phyloP scores from a whole-genome alignment of 208 protist genomes.

The Vickermania ingenoplastis region DNA sequence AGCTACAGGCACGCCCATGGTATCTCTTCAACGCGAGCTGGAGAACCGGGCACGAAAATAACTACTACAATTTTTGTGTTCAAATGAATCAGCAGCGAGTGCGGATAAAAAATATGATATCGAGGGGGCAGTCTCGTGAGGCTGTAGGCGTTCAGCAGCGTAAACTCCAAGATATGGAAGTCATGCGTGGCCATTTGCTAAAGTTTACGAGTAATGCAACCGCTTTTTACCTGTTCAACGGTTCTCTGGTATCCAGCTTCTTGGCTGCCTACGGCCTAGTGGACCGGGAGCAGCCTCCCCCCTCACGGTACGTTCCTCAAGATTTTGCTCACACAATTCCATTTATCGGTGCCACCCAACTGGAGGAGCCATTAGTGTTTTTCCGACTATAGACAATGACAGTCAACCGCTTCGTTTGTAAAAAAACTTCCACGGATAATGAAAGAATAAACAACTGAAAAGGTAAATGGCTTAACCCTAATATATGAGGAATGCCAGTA shows the following conservation, averaged over 20 bases:
- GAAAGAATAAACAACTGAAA: too few relatives aligned
- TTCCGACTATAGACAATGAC: slow-evolving; percentile 13
- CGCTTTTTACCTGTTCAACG: slow-evolving; percentile 67
- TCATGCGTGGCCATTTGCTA: slow-evolving; percentile 53
- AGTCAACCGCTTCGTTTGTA: too few relatives aligned
- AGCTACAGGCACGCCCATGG: slow-evolving; percentile 56
- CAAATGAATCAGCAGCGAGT: slow-evolving; percentile 55
- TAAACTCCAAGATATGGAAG: slow-evolving; percentile 58
- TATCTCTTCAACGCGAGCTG: slow-evolving; percentile 76
- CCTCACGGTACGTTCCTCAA: slow-evolving; percentile 74
- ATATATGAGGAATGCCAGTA: too few relatives aligned
- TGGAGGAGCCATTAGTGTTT: slow-evolving; percentile 77
- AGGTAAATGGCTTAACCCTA: too few relatives aligned
- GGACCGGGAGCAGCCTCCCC: slow-evolving; percentile 46
- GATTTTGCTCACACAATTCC: slow-evolving; percentile 80
- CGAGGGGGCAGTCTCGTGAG: slow-evolving; percentile 21
- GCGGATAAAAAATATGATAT: slow-evolving; percentile 48
- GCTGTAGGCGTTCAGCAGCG: slow-evolving; percentile 49
- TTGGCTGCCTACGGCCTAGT: slow-evolving; percentile 68
- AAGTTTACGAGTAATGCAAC: slow-evolving; percentile 20
- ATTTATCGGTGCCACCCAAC: slow-evolving; percentile 43
- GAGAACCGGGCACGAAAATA: slow-evolving; percentile 48
- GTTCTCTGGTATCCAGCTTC: slow-evolving; percentile 72
- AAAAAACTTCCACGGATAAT: too few relatives aligned
- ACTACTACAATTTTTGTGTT: slow-evolving; percentile 68